Evolutionary conservation across 2,329 filamentous ascomycete genomes (phyloP).

Genomic region (Lojkania enalia): DNA sequence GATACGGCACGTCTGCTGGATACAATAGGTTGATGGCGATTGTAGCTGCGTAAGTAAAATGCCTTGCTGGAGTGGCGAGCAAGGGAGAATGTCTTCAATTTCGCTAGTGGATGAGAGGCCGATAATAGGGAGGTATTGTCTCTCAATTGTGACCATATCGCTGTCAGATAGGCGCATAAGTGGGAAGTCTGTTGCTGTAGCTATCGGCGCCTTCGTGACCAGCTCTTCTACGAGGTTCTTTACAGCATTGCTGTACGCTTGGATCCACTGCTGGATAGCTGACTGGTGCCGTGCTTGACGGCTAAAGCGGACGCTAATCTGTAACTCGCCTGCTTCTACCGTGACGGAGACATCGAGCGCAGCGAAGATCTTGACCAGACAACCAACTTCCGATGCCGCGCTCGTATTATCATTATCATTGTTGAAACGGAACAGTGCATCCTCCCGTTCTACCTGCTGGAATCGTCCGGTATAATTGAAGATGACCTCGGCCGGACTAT

Average conservation of each 20-base stretch:
- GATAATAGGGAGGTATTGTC: too few species aligned
- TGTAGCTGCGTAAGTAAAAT: conserved; percentile 56
- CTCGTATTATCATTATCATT: too few species aligned
- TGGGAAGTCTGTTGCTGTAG: too few species aligned
- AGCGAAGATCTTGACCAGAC: too few species aligned
- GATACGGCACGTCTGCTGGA: conserved; percentile 14
- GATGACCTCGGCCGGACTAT: conserved; percentile 59
- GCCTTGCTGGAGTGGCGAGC: conserved; percentile 73
- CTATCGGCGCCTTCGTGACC: too few species aligned
- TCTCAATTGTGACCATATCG: too few species aligned
- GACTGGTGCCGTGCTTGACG: conserved; percentile 13
- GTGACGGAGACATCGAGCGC: conserved; percentile 22
- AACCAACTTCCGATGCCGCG: too few species aligned
- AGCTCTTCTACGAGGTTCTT: too few species aligned
- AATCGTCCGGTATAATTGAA: conserved; percentile 58
- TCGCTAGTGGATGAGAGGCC: too few species aligned
- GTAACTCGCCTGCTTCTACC: conserved; percentile 13
- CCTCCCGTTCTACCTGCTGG: conserved; percentile 51
- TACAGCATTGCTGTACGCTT: conserved; percentile 9
- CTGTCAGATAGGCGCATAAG: too few species aligned
- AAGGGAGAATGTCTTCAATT: conserved; percentile 75
- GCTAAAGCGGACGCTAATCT: conserved; percentile 16
- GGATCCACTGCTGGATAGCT: conserved; percentile 20
- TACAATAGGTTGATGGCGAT: conserved; percentile 13
- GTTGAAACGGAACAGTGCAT: too few species aligned